Base-by-base conservation (phyloP, 257 asterid genomes). In the Prunella vulgaris region DNA sequence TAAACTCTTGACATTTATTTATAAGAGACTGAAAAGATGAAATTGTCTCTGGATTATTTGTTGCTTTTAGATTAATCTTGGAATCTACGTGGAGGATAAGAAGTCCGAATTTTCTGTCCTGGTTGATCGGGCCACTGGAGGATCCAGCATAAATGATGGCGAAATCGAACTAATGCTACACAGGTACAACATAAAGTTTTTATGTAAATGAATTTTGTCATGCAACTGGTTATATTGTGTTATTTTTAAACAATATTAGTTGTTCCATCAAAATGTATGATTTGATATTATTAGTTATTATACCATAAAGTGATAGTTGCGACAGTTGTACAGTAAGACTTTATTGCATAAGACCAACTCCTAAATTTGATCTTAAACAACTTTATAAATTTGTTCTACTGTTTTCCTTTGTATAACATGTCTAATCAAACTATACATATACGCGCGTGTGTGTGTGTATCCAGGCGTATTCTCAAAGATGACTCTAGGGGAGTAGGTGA, bases 81-180 rank as follows among this genome's bases (percentile, higher is more conserved):
- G 97, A 49, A 87, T 86, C 37, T 89, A 56, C 78, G 57, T 78
- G 60, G 81, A 78, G 71, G 97, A 89, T 78, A 81, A 86, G 70
- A 76, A 68, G 70, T 76, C 87, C 5, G 97, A 92, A 73, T 78
- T 92, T 64, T 87, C 95, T 20, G 87, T 92, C 64, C 71, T 92
- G 69, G 97, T 92, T 66, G 97, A 92, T 75, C 90, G 95, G 61
- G 93, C 97, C 44, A 71, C 79, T 15, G 97, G 96, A 74, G 97
- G 96, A 61, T 82, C 92, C 82, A 92, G 97, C 82, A 84, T 86
- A 68, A 70, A 69, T 3, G 96, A 92, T 86, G 97, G 97, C 70
- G 83, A 89, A 75, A 79, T 92, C 42, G 97, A 92, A 76, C 74
- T 92, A 71, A 92, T 92, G 97, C 81, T 92, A 52, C 97, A 92